These are phyloP conservation scores for Filosporella fistucella DNA, from an alignment of 495 filamentous ascomycete genomes.

Conservation along the genomic window DNA sequence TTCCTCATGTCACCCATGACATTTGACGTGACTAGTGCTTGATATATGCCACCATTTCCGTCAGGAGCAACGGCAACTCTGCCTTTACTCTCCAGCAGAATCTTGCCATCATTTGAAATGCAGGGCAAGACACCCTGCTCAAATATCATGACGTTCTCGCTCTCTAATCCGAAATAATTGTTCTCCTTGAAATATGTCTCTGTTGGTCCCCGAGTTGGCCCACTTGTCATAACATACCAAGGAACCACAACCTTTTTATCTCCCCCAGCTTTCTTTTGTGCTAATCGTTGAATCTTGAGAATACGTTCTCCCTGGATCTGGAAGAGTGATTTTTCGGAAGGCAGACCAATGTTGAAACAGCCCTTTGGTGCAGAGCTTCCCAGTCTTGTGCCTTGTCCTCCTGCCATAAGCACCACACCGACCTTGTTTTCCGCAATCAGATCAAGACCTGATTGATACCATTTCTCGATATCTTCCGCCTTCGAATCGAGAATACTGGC, in stretches of 20 bases:
- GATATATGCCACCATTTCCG: slow-evolving; percentile 96
- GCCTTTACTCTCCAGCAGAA: slow-evolving; percentile 84
- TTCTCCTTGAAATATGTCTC: slow-evolving; percentile 89
- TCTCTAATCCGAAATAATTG: slow-evolving; percentile 81
- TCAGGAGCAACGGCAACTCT: slow-evolving; percentile 97
- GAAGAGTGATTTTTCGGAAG: slow-evolving; percentile 91
- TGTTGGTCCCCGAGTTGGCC: slow-evolving; percentile 88
- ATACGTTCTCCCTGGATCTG: slow-evolving; percentile 97
- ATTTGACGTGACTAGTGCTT: slow-evolving; percentile 75
- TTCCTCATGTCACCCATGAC: slow-evolving; percentile 85
- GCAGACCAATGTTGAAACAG: slow-evolving; percentile 91
- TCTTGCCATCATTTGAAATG: slow-evolving; percentile 97
- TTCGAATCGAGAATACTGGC: slow-evolving; percentile 92
- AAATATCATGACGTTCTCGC: slow-evolving; percentile 86
- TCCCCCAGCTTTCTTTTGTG: slow-evolving; percentile 54
- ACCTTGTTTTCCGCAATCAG: slow-evolving; percentile 86
- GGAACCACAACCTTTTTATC: slow-evolving; percentile 66
- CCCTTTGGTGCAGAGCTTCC: slow-evolving; percentile 96
- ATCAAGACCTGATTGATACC: slow-evolving; percentile 82
- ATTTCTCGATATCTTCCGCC: slow-evolving; percentile 70
- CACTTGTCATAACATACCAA: slow-evolving; percentile 99
- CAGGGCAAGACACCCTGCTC: slow-evolving; percentile 97
- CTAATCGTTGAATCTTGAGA: slow-evolving; percentile 75
- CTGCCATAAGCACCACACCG: slow-evolving; percentile 93
- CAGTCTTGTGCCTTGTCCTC: slow-evolving; percentile 91